Evolutionary conservation across 2,329 filamentous ascomycete species (phyloP).

Genomic region (Beauveria scarabaeidicola): DNA sequence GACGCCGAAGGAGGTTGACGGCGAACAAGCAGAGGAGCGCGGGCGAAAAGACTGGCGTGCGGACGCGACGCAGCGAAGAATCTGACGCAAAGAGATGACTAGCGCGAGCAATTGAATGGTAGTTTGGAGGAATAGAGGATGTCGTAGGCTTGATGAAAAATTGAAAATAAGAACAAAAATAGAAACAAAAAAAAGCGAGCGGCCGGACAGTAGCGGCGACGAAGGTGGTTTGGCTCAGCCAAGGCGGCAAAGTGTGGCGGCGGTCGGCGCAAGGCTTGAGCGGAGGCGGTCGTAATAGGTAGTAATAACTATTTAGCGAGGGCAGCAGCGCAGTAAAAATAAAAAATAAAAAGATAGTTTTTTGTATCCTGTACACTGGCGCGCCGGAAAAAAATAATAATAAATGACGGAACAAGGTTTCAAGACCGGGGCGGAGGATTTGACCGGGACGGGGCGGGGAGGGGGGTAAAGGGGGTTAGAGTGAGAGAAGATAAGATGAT

Average conservation of each 20-base stretch:
- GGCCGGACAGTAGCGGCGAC: conserved; percentile 3
- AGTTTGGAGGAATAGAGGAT: background rate
- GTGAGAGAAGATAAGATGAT: background rate
- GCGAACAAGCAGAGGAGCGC: background rate
- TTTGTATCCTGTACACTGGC: background rate
- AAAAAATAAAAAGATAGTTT: background rate
- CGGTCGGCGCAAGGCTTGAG: conserved; percentile 8
- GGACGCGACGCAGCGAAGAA: background rate
- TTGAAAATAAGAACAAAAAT: background rate
- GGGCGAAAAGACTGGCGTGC: background rate
- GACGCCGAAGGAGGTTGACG: background rate
- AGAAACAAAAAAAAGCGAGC: background rate
- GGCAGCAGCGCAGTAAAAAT: background rate
- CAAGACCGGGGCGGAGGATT: background rate
- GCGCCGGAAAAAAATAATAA: background rate
- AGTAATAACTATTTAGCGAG: background rate
- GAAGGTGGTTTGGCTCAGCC: background rate
- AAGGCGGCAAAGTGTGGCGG: conserved; percentile 3
- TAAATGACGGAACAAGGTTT: background rate
- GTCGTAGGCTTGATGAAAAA: background rate
- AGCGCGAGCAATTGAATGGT: background rate
- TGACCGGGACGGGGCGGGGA: background rate
- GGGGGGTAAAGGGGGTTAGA: background rate
- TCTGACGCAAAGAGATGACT: background rate
- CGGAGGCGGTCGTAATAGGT: background rate